Percentiles rank a stretch among this genome's conserved stretches.
phyloP scores from a whole-genome alignment of 1,284 basidiomycete species.

The Pyrrhoderma noxium region DNA sequence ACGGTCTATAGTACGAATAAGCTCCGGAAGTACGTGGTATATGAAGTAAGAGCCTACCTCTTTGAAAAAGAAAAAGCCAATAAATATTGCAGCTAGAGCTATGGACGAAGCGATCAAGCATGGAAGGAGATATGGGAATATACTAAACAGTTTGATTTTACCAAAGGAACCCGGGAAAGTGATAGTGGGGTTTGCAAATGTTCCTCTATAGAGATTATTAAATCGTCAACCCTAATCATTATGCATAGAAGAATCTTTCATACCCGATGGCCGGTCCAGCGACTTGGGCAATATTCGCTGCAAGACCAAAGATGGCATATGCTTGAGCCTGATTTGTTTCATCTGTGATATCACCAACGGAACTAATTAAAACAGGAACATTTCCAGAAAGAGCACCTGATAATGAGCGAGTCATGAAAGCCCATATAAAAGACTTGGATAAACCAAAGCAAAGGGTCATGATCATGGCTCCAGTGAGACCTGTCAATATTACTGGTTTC shows the following conservation, averaged over 20 bases:
- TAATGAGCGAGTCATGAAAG: constrained; percentile 22
- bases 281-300: constrained; percentile 19
- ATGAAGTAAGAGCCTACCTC: constrained; percentile 13
- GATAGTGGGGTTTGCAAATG: constrained; percentile 17
- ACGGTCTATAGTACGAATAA: too few relatives aligned
- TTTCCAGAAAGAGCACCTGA: constrained; percentile 25
- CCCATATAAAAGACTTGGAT: constrained; percentile 22
- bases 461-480: constrained; percentile 24
- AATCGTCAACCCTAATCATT: constrained; percentile 18
- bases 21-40: too few relatives aligned
- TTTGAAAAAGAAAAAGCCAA: constrained; percentile 15
- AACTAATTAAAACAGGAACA: constrained; percentile 20
- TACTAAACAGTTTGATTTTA: constrained; percentile 19
- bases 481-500: constrained; percentile 26
- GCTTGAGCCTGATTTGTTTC: constrained; percentile 24
- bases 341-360: constrained; percentile 22
- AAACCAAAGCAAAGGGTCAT: constrained; percentile 25
- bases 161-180: constrained; percentile 19
- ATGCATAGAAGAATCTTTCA: not conserved
- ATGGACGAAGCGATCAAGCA: constrained; percentile 19
- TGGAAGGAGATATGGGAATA: constrained; percentile 24
- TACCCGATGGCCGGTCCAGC: constrained; percentile 18
- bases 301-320: constrained; percentile 22
- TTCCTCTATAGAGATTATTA: constrained; percentile 7
- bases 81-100: constrained; percentile 12